Evolutionary conservation across 164 flowering plant species (phyloP).

Genomic region (Berberis vulgaris): DNA sequence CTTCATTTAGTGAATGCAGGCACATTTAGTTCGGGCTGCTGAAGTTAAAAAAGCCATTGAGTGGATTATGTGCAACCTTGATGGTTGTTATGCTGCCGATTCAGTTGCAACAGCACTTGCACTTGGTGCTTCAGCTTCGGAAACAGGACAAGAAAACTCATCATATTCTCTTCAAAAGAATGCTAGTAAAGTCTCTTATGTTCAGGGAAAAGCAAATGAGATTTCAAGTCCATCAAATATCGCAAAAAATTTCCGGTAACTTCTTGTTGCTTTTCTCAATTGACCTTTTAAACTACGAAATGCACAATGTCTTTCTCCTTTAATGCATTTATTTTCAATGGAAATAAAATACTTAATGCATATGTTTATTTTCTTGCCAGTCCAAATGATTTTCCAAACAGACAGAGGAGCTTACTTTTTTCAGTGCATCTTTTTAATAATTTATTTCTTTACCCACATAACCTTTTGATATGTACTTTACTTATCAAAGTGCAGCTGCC

Average conservation of each 20-base stretch:
- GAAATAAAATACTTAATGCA: neutral
- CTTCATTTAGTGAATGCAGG: conserved; percentile 93
- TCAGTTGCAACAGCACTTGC: conserved; percentile 82
- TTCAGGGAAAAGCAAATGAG: conserved; percentile 60
- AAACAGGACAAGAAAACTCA: conserved; percentile 39
- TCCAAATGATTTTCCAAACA: too few relatives aligned
- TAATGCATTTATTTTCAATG: neutral
- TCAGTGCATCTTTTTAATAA: too few relatives aligned
- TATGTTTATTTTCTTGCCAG: neutral
- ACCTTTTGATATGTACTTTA: too few relatives aligned
- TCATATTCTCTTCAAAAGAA: conserved; percentile 34
- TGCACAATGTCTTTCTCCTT: too few relatives aligned
- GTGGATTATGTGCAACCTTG: conserved; percentile 85
- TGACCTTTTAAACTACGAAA: neutral
- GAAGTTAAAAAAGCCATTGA: conserved; percentile 95
- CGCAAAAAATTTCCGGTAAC: conserved; percentile 81
- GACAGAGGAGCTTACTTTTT: too few relatives aligned
- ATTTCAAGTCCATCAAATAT: conserved; percentile 43
- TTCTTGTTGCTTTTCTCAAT: conserved; percentile 8
- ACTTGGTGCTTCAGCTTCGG: conserved; percentile 61
- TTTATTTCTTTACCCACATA: too few relatives aligned
- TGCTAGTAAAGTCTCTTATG: conserved; percentile 27
- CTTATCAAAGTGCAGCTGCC: too few relatives aligned
- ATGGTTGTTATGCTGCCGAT: conserved; percentile 80
- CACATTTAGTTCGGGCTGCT: conserved; percentile 84